Conservation (phyloP, 164 flowering plant genomes). For the Akebia trifoliata region DNA sequence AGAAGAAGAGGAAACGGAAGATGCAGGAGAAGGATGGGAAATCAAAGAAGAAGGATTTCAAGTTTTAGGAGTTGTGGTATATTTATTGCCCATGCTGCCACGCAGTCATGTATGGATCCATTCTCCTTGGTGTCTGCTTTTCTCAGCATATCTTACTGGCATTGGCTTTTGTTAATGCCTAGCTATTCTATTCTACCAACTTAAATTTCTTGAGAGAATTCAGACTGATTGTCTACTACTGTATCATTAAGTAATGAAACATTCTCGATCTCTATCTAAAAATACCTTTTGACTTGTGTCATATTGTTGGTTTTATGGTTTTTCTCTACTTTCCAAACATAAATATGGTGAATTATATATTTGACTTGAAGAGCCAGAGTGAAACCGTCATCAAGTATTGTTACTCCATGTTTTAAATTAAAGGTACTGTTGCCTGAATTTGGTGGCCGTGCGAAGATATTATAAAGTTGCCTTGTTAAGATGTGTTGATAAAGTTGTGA, state of each 20-base stretch:
- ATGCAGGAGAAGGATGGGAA: slow-evolving; percentile 90
- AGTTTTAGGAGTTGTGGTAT: slow-evolving; percentile 18
- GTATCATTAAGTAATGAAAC: background rate
- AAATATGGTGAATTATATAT: too few relatives aligned
- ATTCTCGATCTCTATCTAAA: background rate
- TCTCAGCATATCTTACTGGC: background rate
- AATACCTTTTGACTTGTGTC: background rate
- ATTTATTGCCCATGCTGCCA: background rate
- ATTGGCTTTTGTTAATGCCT: background rate
- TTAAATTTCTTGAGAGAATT: background rate
- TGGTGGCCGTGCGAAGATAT: too few relatives aligned
- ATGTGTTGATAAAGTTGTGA: too few relatives aligned
- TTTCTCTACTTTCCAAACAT: too few relatives aligned
- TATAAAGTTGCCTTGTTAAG: too few relatives aligned
- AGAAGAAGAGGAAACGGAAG: slow-evolving; percentile 84
- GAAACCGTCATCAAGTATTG: too few relatives aligned
- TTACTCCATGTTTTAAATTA: too few relatives aligned
- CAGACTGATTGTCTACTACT: background rate
- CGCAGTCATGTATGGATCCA: background rate
- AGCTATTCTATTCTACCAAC: too few relatives aligned
- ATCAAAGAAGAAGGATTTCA: slow-evolving; percentile 81
- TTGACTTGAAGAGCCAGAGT: too few relatives aligned
- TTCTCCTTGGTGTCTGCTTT: background rate
- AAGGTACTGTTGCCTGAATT: too few relatives aligned
- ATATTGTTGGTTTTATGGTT: too few relatives aligned